Percentiles rank a stretch among this genome's conserved stretches.
Conservation (phyloP, 163 green algal genomes). For the Picocystis sp. region DNA sequence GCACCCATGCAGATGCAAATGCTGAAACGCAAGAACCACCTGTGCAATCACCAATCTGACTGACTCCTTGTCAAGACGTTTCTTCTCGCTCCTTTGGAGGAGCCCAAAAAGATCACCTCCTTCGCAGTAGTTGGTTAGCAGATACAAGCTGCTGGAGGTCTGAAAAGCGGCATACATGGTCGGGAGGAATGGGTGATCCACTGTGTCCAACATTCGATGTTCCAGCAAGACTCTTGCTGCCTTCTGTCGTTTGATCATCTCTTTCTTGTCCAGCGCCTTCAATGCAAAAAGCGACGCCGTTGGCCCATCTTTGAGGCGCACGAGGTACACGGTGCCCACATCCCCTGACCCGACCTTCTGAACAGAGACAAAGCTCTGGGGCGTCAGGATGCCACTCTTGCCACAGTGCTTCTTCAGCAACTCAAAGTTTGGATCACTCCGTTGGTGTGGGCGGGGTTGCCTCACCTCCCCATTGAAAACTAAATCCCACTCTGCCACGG, state of each 20-base stretch:
- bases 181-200: slow-evolving; percentile 93
- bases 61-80: slow-evolving; percentile 38
- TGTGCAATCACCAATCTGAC: slow-evolving; percentile 62
- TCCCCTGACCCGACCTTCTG: slow-evolving; percentile 66
- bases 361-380: slow-evolving; percentile 22
- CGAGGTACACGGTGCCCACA: slow-evolving; percentile 78
- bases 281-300: slow-evolving; percentile 57
- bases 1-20: slow-evolving; percentile 83
- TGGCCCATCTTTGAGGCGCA: slow-evolving; percentile 51
- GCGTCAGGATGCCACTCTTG: too few relatives aligned
- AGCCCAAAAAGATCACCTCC: slow-evolving; percentile 78
- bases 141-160: slow-evolving; percentile 73
- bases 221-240: slow-evolving; percentile 14
- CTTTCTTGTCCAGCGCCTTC: slow-evolving; percentile 91
- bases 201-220: slow-evolving; percentile 37
- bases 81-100: slow-evolving; percentile 52
- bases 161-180: slow-evolving; percentile 68
- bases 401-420: too few relatives aligned
- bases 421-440: too few relatives aligned
- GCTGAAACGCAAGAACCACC: slow-evolving; percentile 86
- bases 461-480: too few relatives aligned
- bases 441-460: too few relatives aligned
- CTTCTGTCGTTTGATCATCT: slow-evolving; percentile 96
- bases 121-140: slow-evolving; percentile 62
- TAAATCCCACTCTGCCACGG: too few relatives aligned